phyloP scores from a whole-genome alignment of 2,329 filamentous ascomycete genomes.

The Microsporum ferrugineum region DNA sequence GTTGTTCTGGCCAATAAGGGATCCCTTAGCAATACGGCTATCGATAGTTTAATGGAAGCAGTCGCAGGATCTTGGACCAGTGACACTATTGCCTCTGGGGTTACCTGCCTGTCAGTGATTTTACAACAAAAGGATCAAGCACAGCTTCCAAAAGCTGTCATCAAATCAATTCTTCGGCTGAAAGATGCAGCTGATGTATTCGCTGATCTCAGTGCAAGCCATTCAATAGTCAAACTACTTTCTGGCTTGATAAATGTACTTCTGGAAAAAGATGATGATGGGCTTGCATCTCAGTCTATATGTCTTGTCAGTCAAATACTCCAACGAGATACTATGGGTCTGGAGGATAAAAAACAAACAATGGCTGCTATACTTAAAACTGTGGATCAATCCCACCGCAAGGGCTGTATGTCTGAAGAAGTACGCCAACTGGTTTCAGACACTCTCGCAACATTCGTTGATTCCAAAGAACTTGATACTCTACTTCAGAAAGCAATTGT shows the following conservation, averaged over 20 bases:
- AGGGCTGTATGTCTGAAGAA: constrained; percentile 27
- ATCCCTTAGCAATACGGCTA: constrained; percentile 61
- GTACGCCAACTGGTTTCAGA: constrained; percentile 55
- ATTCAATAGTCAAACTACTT: constrained; percentile 26
- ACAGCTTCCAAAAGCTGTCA: constrained; percentile 57
- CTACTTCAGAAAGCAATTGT: constrained; percentile 57
- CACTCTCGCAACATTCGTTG: constrained; percentile 54
- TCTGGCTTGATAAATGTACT: constrained; percentile 24
- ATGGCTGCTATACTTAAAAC: constrained; percentile 26
- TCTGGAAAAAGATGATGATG: constrained; percentile 14
- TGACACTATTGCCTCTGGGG: constrained; percentile 59
- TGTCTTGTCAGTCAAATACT: constrained; percentile 29
- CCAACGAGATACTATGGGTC: constrained; percentile 23
- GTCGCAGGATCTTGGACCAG: constrained; percentile 64
- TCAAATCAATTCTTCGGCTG: constrained; percentile 40
- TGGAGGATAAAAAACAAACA: constrained; percentile 22
- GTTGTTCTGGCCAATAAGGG: constrained; percentile 77
- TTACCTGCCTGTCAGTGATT: constrained; percentile 70
- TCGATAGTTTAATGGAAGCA: constrained; percentile 85
- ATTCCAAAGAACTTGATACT: constrained; percentile 47
- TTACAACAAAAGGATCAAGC: constrained; percentile 65
- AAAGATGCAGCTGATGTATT: constrained; percentile 25
- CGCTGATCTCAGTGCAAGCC: constrained; percentile 25
- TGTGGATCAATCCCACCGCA: constrained; percentile 38
- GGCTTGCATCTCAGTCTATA: not conserved